Evolutionary conservation across 192 early-diverging fungal genomes (phyloP), one percentile per base, ranked within the genome.

Genomic region (Umbelopsis vinacea): DNA sequence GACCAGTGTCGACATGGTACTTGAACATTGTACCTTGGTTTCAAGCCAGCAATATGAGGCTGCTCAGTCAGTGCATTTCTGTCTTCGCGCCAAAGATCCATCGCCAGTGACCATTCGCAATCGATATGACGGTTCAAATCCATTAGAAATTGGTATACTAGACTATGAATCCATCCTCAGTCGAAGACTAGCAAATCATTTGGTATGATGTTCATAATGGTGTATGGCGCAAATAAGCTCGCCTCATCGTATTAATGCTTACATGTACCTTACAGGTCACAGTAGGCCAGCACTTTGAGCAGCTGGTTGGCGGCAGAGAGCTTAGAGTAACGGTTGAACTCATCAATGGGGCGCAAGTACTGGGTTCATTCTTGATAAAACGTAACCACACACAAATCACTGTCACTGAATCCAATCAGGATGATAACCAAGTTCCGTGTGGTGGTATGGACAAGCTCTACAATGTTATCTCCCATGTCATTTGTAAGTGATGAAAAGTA

Each of bases 101-200:
- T 63, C 57, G 4, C 57, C 57, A 63, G 26, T 29, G 26, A 63
- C 57, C 6, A 63, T 63, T 63, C 33, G 29, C 26, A 29, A 19
- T 37, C 12, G 17, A 14, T 19, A 63, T 14, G 9, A 29, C 19
- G 29, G 12, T 5, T 35, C 17, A 8, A 63, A 63, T 37, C 6
- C 33, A 37, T 11, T 63, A 26, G 57, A 29, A 17, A 19, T 63
- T 19, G 57, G 57, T 6, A 8, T 22, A 5, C 33, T 33, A 37
- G 57, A 63, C 17, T 63, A 63, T 38, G 57, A 35, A 63, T 17
- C 26, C 15, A 63, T 63, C 17, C 26, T 63, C 29, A 26, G 24
- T 63, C 57, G 57, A 10, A 63, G 57, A 37, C 17, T 63, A 35
- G 12, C 57, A 4, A 29, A 63, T n/a, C 57, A 63, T n/a, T 9